Conservation (phyloP, 1,284 basidiomycete species). For the Pascua sp. region DNA sequence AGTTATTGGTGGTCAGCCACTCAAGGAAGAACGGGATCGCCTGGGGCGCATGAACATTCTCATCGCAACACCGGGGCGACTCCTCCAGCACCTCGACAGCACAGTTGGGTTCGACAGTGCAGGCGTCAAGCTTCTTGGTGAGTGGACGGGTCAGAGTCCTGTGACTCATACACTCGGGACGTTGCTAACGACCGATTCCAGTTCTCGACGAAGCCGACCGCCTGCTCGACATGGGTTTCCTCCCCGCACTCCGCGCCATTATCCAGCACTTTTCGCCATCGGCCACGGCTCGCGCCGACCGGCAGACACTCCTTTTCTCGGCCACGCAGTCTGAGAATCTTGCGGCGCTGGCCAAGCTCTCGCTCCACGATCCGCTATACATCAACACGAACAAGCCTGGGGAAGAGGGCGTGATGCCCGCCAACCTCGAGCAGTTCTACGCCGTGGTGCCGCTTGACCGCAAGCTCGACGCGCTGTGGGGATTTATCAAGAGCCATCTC, state of each 20-base stretch:
- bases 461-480: slow-evolving; percentile 90
- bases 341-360: slow-evolving; percentile 81
- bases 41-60: slow-evolving; percentile 93
- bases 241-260: slow-evolving; percentile 82
- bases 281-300: slow-evolving; percentile 63
- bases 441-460: slow-evolving; percentile 75
- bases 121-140: slow-evolving; percentile 85
- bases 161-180: too few relatives aligned
- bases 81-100: slow-evolving; percentile 97
- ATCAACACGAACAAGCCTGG: slow-evolving; percentile 61
- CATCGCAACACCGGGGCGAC: slow-evolving; percentile 89
- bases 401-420: slow-evolving; percentile 58
- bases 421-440: slow-evolving; percentile 86
- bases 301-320: slow-evolving; percentile 93
- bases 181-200: slow-evolving; percentile 32
- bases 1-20: slow-evolving; percentile 92
- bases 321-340: slow-evolving; percentile 94
- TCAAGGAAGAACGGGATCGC: slow-evolving; percentile 88
- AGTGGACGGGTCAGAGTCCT: slow-evolving; percentile 30
- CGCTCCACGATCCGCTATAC: slow-evolving; percentile 75
- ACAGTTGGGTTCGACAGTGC: slow-evolving; percentile 90
- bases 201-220: slow-evolving; percentile 97
- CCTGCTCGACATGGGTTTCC: slow-evolving; percentile 94
- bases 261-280: slow-evolving; percentile 61
- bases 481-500: slow-evolving; percentile 91